phyloP scores from a whole-genome alignment of 768 basidiomycete genomes.

The Dioszegia aurantiaca region DNA sequence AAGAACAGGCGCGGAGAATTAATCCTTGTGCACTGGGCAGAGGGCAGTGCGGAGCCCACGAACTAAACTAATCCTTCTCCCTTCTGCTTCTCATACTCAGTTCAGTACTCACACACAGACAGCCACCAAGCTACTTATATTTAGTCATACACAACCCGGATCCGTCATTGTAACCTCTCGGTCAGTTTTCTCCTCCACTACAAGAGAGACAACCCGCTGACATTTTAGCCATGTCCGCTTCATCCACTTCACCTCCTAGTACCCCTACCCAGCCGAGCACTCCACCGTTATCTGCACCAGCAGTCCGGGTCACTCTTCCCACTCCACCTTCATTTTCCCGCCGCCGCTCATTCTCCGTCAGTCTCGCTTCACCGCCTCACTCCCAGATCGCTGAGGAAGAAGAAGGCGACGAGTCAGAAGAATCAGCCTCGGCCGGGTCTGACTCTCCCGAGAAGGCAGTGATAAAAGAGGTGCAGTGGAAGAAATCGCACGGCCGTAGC shows the following conservation, averaged over 20 bases:
- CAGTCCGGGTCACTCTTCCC: slow-evolving; percentile 28
- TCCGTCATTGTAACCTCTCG: not conserved
- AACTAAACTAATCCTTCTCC: not conserved
- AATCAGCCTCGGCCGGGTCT: not conserved
- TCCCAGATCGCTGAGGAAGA: not conserved
- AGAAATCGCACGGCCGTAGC: slow-evolving; percentile 16
- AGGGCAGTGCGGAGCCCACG: too few relatives aligned
- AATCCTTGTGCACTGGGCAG: too few relatives aligned
- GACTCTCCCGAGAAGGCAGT: not conserved
- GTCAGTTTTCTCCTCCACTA: not conserved
- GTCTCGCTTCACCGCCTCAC: not conserved
- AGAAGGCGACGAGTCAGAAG: slow-evolving; percentile 3
- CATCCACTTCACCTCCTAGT: slow-evolving; percentile 6
- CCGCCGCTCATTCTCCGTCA: slow-evolving; percentile 1
- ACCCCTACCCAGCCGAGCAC: slow-evolving; percentile 10
- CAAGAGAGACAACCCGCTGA: not conserved
- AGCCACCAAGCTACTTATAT: slow-evolving; percentile 3
- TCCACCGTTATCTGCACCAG: slow-evolving; percentile 10
- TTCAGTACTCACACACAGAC: not conserved
- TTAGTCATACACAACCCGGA: not conserved
- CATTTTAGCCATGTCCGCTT: slow-evolving; percentile 3
- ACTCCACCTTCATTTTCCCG: slow-evolving; percentile 42
- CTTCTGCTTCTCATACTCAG: not conserved
- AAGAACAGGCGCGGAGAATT: not conserved
- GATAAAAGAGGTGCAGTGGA: not conserved